phyloP scores from a whole-genome alignment of 1,284 basidiomycete genomes.

The Fomitopsis pinicola region DNA sequence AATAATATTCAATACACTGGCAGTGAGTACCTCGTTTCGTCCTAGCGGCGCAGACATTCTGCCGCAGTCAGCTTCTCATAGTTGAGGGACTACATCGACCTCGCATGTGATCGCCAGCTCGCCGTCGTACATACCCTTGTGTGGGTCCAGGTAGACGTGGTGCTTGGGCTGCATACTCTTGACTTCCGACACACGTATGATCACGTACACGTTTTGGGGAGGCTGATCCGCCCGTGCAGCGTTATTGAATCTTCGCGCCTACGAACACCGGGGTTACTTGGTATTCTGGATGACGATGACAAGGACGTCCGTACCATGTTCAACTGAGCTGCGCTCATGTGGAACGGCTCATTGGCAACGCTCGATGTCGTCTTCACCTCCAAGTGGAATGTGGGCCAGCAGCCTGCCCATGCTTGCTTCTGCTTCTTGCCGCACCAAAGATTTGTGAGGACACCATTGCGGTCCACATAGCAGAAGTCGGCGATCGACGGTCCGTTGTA shows the following conservation, averaged over 20 bases:
- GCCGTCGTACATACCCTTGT: neutral
- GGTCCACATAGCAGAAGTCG: neutral
- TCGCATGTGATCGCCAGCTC: neutral
- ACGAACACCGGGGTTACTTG: neutral
- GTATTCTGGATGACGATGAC: neutral
- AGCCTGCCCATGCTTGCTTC: neutral
- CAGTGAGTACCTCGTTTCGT: too few species aligned
- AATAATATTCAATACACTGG: too few species aligned
- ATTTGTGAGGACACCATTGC: neutral
- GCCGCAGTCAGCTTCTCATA: neutral
- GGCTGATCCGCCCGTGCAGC: neutral
- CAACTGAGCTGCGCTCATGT: neutral
- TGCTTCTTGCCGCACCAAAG: neutral
- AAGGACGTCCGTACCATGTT: neutral
- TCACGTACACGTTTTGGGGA: neutral
- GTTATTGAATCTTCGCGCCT: neutral
- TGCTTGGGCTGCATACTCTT: neutral
- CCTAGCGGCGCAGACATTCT: neutral
- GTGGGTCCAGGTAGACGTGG: neutral
- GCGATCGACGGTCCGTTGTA: neutral
- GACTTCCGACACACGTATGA: neutral
- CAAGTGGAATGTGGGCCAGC: neutral
- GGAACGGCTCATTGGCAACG: neutral
- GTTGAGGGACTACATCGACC: neutral
- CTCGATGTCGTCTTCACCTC: neutral